A percentile compares a stretch with the other conserved stretches of the same genome.
These are phyloP conservation scores for Fraxinus sp. DNA, from an alignment of 305 asterid species.

Conservation along the genomic window DNA sequence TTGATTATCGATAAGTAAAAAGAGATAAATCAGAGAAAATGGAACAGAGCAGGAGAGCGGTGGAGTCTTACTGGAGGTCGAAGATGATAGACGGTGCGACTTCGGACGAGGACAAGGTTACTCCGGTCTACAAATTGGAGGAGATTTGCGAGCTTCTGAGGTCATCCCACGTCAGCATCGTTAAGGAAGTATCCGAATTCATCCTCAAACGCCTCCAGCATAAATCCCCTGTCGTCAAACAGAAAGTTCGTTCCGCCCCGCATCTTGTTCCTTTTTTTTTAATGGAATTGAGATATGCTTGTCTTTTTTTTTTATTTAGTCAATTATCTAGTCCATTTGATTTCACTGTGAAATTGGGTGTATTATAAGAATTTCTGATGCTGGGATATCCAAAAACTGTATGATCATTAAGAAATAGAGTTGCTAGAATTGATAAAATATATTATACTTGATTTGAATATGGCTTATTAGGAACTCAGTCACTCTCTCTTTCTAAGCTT, in stretches of 20 bases:
- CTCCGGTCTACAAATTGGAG: conserved; percentile 95
- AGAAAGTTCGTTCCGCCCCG: conserved; percentile 46
- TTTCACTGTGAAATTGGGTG: not conserved
- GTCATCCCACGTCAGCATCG: conserved; percentile 73
- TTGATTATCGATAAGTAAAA: not conserved
- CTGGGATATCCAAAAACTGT: not conserved
- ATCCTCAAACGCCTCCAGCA: conserved; percentile 91
- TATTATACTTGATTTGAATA: not conserved
- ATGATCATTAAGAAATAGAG: not conserved
- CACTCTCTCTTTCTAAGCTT: not conserved
- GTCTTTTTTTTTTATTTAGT: not conserved
- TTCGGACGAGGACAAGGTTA: conserved; percentile 90
- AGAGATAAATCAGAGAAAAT: conserved; percentile 29
- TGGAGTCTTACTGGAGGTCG: conserved; percentile 97
- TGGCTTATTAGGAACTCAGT: not conserved
- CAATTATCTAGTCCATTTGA: not conserved
- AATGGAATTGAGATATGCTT: not conserved
- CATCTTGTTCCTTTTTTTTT: not conserved
- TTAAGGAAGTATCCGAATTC: conserved; percentile 88
- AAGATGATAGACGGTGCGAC: conserved; percentile 82
- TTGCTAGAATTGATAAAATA: not conserved
- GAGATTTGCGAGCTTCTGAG: conserved; percentile 87
- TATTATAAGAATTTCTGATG: not conserved
- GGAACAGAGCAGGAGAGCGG: conserved; percentile 99
- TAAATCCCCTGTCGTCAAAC: conserved; percentile 85